A percentile compares a stretch with the other conserved stretches of the same genome.
phyloP scores from a whole-genome alignment of 139 green algal genomes.

The Chlorella sp. region DNA sequence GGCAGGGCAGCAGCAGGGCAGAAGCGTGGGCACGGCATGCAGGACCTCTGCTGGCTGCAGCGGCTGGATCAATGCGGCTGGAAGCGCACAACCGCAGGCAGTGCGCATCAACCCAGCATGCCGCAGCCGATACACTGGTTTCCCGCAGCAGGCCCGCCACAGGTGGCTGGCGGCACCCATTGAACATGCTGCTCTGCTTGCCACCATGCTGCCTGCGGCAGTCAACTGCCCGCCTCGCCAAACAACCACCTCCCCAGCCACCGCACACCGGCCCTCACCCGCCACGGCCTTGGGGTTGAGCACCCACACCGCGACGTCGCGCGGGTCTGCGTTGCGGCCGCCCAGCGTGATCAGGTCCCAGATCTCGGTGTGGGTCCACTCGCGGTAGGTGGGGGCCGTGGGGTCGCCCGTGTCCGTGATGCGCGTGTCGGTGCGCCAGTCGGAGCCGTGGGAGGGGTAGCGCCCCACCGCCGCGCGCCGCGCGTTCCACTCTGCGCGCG shows the following conservation, averaged over 20 bases:
- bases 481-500: constrained; percentile 37
- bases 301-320: constrained; percentile 27
- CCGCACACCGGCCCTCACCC: constrained; percentile 3
- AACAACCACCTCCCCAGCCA: background rate
- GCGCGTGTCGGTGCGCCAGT: constrained; percentile 46
- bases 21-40: background rate
- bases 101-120: too few species aligned
- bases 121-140: too few species aligned
- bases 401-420: constrained; percentile 30
- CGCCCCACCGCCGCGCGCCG: constrained; percentile 12
- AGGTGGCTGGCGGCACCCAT: too few species aligned
- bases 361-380: constrained; percentile 51
- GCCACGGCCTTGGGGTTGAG: constrained; percentile 1
- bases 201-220: background rate
- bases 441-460: constrained; percentile 25
- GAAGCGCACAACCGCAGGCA: too few species aligned
- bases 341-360: constrained; percentile 51
- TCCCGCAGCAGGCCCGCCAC: too few species aligned
- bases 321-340: constrained; percentile 40
- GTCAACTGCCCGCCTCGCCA: background rate
- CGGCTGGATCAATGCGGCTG: too few species aligned
- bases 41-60: background rate
- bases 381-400: constrained; percentile 28
- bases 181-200: too few species aligned
- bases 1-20: background rate